phyloP scores from a whole-genome alignment of 345 rosid genomes.

The Odontarrhena argentea region DNA sequence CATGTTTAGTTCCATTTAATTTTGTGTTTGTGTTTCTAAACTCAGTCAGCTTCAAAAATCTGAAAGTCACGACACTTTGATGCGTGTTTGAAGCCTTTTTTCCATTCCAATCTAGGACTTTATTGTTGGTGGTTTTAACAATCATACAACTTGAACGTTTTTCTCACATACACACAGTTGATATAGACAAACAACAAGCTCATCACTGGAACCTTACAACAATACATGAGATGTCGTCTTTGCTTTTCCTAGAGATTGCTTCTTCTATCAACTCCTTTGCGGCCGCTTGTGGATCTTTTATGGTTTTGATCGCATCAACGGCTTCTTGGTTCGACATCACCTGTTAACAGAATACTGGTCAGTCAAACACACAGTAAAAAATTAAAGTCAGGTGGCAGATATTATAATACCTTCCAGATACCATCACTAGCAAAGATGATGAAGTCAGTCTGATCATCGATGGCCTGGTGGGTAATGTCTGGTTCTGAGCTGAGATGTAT shows the following conservation, averaged over 20 bases:
- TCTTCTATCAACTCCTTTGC: conserved; percentile 68
- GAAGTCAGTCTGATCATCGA: conserved; percentile 57
- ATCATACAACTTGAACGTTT: conserved; percentile 2
- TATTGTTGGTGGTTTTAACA: conserved; percentile 3
- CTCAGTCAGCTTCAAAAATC: too few relatives aligned
- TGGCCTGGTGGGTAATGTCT: conserved; percentile 44
- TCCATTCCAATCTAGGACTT: background rate
- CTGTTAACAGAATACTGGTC: conserved; percentile 37
- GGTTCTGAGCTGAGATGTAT: conserved; percentile 88
- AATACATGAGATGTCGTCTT: conserved; percentile 91
- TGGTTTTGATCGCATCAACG: conserved; percentile 52
- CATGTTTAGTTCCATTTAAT: too few relatives aligned
- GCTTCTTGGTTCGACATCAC: conserved; percentile 91
- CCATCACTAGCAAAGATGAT: conserved; percentile 87
- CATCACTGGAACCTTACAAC: conserved; percentile 67
- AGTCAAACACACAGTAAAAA: background rate
- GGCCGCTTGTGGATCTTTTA: conserved; percentile 73
- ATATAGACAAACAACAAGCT: conserved; percentile 3
- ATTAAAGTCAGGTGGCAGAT: too few relatives aligned
- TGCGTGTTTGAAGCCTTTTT: too few relatives aligned
- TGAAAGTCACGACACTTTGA: too few relatives aligned
- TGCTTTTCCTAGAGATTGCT: conserved; percentile 67
- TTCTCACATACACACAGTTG: conserved; percentile 4
- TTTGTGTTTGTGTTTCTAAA: too few relatives aligned
- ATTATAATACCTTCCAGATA: conserved; percentile 70